phyloP scores from a whole-genome alignment of 176 grass and related monocot species.

The Dactylis glomerata region DNA sequence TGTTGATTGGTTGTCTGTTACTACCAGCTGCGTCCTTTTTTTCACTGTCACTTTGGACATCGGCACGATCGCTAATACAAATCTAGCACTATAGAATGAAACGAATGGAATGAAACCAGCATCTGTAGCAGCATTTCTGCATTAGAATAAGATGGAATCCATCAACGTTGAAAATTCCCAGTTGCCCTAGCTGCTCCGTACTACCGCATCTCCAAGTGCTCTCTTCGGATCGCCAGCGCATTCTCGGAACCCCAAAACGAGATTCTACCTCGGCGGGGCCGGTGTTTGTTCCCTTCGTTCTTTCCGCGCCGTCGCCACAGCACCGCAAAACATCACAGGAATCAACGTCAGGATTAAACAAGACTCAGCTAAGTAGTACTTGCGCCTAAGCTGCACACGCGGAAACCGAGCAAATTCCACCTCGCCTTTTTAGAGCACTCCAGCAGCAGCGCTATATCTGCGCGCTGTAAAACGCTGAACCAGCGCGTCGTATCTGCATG shows the following conservation, averaged over 20 bases:
- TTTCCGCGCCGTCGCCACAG: not conserved
- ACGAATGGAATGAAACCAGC: too few relatives aligned
- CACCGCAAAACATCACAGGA: not conserved
- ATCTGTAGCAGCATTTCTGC: not conserved
- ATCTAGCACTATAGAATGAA: too few relatives aligned
- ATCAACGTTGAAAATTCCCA: not conserved
- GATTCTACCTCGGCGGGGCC: conserved; percentile 28
- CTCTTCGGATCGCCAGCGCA: not conserved
- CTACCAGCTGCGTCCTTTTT: too few relatives aligned
- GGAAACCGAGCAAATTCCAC: conserved; percentile 33
- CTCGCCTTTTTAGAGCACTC: conserved; percentile 3
- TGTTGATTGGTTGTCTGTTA: not conserved
- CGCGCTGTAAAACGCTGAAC: too few relatives aligned
- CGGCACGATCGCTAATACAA: too few relatives aligned
- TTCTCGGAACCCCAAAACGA: conserved; percentile 13
- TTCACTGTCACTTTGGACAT: too few relatives aligned
- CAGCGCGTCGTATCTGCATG: too few relatives aligned
- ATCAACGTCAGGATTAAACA: not conserved
- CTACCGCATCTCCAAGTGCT: conserved; percentile 8
- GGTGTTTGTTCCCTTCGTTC: conserved; percentile 6
- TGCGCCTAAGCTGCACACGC: not conserved
- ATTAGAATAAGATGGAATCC: not conserved
- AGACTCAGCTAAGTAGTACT: not conserved
- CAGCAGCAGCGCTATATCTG: too few relatives aligned
- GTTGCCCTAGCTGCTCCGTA: not conserved